Base-by-base conservation (phyloP, 805 yeast genomes). In the Nakazawaea holstii region DNA sequence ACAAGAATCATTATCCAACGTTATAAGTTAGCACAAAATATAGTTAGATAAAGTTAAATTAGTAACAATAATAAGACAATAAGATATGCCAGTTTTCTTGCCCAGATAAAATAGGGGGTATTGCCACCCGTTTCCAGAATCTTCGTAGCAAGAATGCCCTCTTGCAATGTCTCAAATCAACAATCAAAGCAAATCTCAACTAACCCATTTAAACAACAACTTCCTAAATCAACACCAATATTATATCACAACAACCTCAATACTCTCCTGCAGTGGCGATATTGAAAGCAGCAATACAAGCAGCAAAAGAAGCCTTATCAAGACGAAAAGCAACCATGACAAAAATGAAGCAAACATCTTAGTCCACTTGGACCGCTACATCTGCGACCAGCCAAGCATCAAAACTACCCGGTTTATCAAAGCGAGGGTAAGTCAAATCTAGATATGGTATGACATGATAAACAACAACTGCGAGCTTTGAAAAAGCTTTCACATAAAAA, bases 181-280 rank as follows among this genome's bases (percentile, higher is more conserved):
- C 11, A 13, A 35, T 27, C 26, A 35, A 24, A 39, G n/a, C 6
- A 8, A 29, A 17, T 33, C 10, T 9, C 30, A 41, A 9, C 43
- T 17, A 7, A 17, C n/a, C 29, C 26, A 24, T 9, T n/a, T n/a
- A n/a, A 30, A 14, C 14, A 27, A 43, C 35, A n/a, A n/a, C n/a
- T 26, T 32, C 27, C 36, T 20, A 20, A 43, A 29, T 17, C 47
- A n/a, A n/a, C 35, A 26, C 11, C 45, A n/a, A 11, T 27, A 17
- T n/a, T n/a, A 30, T 29, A 11, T 17, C 38, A n/a, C 47, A 70
- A 44, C n/a, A 26, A 6, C 35, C 40, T 4, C 60, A 65, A 20
- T 69, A 74, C 5, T 91, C 85, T 58, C 89, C 91, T 0, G 88
- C 88, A 4, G 87, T 85, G 8, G 79, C 78, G 33, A 63, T 84